Base-by-base conservation (phyloP, 345 rosid species). In the Arabis alpina region DNA sequence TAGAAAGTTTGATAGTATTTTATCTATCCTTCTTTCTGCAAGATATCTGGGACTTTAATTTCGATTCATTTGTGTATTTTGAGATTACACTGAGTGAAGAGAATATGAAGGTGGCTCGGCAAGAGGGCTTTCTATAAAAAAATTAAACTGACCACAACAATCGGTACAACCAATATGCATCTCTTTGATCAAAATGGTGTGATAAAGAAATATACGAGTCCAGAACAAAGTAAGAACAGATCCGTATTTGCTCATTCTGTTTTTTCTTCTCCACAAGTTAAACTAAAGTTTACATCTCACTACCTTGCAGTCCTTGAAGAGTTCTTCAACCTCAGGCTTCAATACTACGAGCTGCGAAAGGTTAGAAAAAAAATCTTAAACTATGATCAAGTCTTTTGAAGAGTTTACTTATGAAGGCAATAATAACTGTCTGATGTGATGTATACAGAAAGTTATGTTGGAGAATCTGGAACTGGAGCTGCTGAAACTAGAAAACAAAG, bases 221-320 rank as follows among this genome's bases (percentile, higher is more conserved):
- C 99, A 0, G 99, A 95, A 69, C 82, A 88, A 69, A 87, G 98
- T 95, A 83, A 4, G 88, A 12, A 12, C 8, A 64, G 7, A 42
- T 63, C 39, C 12, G 12, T 55, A 1, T 67, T 43, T 71, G 2
- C 44, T 36, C 9, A 49, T 61, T 49, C 10, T 66, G 19, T 25
- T 23, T 59, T 48, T 3, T 41, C 10, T 47, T 6, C 61, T 30
- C 4, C 36, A 4, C 6, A 63, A 30, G 5, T 23, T 23, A 11
- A 12, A n/a, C 56, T 76, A 34, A 76, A 7, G 4, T 12, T 14
- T n/a, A n/a, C 36, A 34, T 4, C 27, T 48, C n/a, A n/a, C n/a
- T n/a, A n/a, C n/a, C n/a, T n/a, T 76, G 71, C 89, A 94, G 99
- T 94, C 56, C 83, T 94, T 27, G 98, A 88, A 66, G 98, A 90